These are phyloP conservation scores for Sanghuangporus weigelae DNA, from an alignment of 1,284 basidiomycete species.

Conservation along the genomic window DNA sequence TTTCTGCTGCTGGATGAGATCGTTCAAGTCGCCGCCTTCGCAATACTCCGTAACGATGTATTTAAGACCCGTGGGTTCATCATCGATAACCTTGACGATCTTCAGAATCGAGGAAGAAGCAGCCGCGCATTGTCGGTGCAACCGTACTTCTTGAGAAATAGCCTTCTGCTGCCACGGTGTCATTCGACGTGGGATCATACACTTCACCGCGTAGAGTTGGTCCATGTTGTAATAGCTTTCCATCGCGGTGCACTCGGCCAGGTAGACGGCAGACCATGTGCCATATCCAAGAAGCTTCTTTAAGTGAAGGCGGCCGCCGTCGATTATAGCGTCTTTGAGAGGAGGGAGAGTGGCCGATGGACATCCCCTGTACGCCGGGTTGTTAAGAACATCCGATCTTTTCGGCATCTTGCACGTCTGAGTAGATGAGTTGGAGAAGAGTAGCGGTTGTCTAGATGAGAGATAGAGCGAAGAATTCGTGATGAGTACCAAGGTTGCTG, in stretches of 20 bases:
- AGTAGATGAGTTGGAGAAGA: background rate
- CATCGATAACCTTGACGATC: conserved; percentile 56
- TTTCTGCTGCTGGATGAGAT: conserved; percentile 54
- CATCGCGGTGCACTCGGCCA: conserved; percentile 57
- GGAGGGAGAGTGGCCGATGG: background rate
- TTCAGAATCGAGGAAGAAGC: conserved; percentile 49
- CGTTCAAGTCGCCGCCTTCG: conserved; percentile 89
- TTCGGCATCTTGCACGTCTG: background rate
- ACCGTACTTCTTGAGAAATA: conserved; percentile 44
- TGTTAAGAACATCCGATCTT: background rate
- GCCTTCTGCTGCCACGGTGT: conserved; percentile 35
- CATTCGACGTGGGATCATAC: conserved; percentile 23
- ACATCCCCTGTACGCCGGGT: background rate
- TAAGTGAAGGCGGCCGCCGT: background rate
- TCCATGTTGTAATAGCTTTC: conserved; percentile 28
- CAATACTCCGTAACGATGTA: conserved; percentile 70
- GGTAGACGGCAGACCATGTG: conserved; percentile 95
- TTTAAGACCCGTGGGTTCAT: conserved; percentile 34
- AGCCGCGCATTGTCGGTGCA: conserved; percentile 47
- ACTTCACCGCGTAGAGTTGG: conserved; percentile 72
- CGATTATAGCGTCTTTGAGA: background rate
- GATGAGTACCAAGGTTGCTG: background rate
- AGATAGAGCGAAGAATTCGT: background rate
- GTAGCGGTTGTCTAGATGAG: background rate
- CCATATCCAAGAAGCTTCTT: conserved; percentile 35